Evolutionary conservation across 306 rosid species (phyloP), one percentile per base, ranked within the genome.

Genomic region (Purshia tridentata): DNA sequence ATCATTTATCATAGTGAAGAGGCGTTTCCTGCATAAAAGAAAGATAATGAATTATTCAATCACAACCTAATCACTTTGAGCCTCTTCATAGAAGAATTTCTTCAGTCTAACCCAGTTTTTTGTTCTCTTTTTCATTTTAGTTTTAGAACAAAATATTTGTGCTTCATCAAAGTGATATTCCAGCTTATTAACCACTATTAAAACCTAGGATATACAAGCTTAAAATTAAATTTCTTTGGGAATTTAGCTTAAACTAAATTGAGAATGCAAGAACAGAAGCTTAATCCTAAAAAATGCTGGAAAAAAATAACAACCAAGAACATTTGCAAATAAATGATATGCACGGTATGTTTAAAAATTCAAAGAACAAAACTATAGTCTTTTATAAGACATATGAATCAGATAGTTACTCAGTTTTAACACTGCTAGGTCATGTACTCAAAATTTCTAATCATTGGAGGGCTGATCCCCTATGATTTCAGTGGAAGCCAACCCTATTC

Each of bases 1-100:
- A 77, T 89, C 92, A 81, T 89, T 89, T 73, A 87, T 87, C 89
- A 84, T 69, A 62, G 76, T 65, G 82, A 89, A 89, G 60, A 89
- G 85, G 22, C 86, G 90, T 51, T 80, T 82, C 84, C 82, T 73
- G 82, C 82, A 40, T 42, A 47, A 83, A 60, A 10, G 55, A 69
- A 23, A 41, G 42, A 59, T 5, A 42, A 57, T 40, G 51, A 61
- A 51, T 51, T 12, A 10, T 20, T 19, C 41, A n/a, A 57, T 35
- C 63, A 9, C 68, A 63, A 42, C 4, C 22, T 63, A 18, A 42
- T 63, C 29, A 63, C 8, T 63, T 63, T 8, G 42, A n/a, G 15
- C 29, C 35, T 8, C 39, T 8, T 19, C 15, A 16, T 49, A 40
- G 15, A 62, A 62, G 35, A 41, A 6, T 62, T 62, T n/a, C 15